phyloP scores from a whole-genome alignment of 202 grass and related monocot genomes.

The Carex sylvatica region DNA sequence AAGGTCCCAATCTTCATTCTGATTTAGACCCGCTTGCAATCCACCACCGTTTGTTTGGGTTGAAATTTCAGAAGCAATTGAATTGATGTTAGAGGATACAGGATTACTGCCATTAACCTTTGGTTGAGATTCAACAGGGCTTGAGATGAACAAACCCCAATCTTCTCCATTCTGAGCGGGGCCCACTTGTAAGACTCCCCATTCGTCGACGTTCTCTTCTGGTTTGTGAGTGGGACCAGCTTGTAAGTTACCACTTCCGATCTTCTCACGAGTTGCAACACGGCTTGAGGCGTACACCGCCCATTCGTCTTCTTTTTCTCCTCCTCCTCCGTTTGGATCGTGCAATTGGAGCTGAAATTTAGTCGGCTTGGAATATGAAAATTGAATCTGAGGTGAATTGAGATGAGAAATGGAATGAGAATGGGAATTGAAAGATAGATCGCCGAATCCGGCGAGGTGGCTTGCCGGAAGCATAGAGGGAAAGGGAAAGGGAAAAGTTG shows the following conservation, averaged over 20 bases:
- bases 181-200: slow-evolving; percentile 14
- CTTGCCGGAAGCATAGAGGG: slow-evolving; percentile 10
- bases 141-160: slow-evolving; percentile 14
- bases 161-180: slow-evolving; percentile 9
- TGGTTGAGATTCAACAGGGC: not conserved
- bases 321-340: slow-evolving; percentile 10
- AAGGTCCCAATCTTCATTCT: slow-evolving; percentile 10
- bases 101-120: not conserved
- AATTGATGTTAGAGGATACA: not conserved
- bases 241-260: not conserved
- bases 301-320: slow-evolving; percentile 22
- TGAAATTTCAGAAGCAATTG: slow-evolving; percentile 17
- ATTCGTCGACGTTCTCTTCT: not conserved
- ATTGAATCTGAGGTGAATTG: not conserved
- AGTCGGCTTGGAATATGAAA: not conserved
- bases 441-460: slow-evolving; percentile 26
- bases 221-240: not conserved
- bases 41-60: slow-evolving; percentile 5
- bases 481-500: not conserved
- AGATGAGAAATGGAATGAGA: slow-evolving; percentile 5
- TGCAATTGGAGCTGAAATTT: not conserved
- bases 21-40: not conserved
- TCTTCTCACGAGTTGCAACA: not conserved
- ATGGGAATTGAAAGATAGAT: slow-evolving; percentile 16
- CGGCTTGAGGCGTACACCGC: slow-evolving; percentile 11